Base-by-base conservation (phyloP, 2,329 filamentous ascomycete genomes). In the Dactylella cylindrospora region DNA sequence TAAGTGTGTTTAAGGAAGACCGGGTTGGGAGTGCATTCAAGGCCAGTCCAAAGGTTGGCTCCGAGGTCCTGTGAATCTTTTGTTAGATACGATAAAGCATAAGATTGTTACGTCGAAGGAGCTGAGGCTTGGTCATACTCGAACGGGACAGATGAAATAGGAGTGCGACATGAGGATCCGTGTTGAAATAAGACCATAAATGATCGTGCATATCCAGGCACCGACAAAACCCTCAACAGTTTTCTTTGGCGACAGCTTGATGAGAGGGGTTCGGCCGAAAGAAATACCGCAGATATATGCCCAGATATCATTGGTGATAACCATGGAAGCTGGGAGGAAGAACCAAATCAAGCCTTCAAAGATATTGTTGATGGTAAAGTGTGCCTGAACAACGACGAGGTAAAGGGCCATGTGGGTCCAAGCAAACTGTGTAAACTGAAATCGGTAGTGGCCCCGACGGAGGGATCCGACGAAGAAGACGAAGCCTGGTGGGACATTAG, bases 321-420 rank as follows among this genome's bases (percentile, higher is more conserved):
- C 93, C 69, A 98, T 81, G 47, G 89, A 85, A 5, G 89, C 90
- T 5, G 93, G 93, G 36, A 98, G 76, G 80, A 97, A 96, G 79
- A 98, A 97, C 93, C 93, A 98, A 73, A 98, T 95, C 87, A 98
- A 90, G 76, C 93, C 93, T 76, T 98, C 93, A 69, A 98, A 94
- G 67, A 98, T 86, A 75, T 98, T 98, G 80, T 98, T 98, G 88
- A 98, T 97, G 76, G 97, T 89, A 74, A 98, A 98, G 73, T 98
- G 93, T 10, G 93, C 90, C 74, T 98, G 90, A 4, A 95, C 90
- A 31, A 97, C 91, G 70, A 98, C 96, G 70, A 98, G 79, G 77
- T 95, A 97, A 15, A 98, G 82, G 3, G 94, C 93, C 90, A 98
- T 97, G 74, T 98, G 93, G 10, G 93, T 97, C 93, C 93, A 98